Evolutionary conservation across 495 filamentous ascomycete species (phyloP).

Genomic region (Niebla homalea): DNA sequence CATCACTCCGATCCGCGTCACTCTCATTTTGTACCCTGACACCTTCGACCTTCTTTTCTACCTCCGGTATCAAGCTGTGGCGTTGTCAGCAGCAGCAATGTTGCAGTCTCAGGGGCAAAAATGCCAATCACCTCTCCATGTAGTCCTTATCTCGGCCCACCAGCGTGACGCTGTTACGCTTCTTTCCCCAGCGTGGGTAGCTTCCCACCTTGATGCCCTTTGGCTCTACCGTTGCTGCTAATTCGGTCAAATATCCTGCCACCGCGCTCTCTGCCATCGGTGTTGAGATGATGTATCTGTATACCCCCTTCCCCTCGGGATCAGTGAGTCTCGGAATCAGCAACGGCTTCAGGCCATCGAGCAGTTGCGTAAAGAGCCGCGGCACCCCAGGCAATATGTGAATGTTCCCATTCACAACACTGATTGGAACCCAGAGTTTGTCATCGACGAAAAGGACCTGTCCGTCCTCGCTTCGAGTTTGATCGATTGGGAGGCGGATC

Average conservation of each 20-base stretch:
- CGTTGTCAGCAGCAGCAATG: not conserved
- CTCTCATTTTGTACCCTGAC: slow-evolving; percentile 41
- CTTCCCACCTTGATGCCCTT: slow-evolving; percentile 88
- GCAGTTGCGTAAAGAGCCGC: slow-evolving; percentile 60
- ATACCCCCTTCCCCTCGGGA: slow-evolving; percentile 66
- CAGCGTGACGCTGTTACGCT: slow-evolving; percentile 78
- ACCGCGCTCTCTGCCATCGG: slow-evolving; percentile 75
- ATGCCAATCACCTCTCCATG: slow-evolving; percentile 32
- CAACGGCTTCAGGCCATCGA: slow-evolving; percentile 59
- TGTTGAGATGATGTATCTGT: slow-evolving; percentile 70
- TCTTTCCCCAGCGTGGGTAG: slow-evolving; percentile 86
- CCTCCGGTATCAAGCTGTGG: slow-evolving; percentile 37
- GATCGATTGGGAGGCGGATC: slow-evolving; percentile 72
- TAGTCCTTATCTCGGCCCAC: slow-evolving; percentile 58
- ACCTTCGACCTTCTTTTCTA: slow-evolving; percentile 49
- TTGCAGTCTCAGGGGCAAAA: not conserved
- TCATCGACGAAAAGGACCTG: slow-evolving; percentile 69
- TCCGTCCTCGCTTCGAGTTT: slow-evolving; percentile 39
- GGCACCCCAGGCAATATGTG: slow-evolving; percentile 91
- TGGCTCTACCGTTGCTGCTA: slow-evolving; percentile 55
- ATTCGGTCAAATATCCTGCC: slow-evolving; percentile 64
- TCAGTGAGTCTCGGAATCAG: slow-evolving; percentile 57
- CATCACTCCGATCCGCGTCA: slow-evolving; percentile 38
- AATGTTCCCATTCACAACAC: slow-evolving; percentile 79
- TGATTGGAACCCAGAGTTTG: slow-evolving; percentile 78